A percentile compares a stretch with the other conserved stretches of the same genome.
phyloP scores from a whole-genome alignment of 164 flowering plant species.

The Sedum album region DNA sequence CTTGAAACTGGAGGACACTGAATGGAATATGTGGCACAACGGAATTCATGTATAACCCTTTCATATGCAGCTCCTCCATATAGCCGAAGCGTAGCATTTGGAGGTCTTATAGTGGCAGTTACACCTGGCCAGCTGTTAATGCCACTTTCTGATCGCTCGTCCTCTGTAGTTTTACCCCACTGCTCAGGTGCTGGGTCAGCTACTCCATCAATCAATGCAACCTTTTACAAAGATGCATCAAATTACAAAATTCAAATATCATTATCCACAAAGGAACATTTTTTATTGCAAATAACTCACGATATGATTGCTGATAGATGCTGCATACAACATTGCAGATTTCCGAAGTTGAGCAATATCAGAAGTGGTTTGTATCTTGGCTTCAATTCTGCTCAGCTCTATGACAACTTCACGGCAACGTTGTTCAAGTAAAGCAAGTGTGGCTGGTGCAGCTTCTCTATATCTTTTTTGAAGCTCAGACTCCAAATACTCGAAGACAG shows the following conservation, averaged over 20 bases:
- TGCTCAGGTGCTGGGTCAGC: constrained; percentile 96
- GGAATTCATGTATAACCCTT: constrained; percentile 92
- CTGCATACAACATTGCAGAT: constrained; percentile 83
- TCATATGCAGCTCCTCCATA: constrained; percentile 99
- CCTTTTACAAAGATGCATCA: constrained; percentile 32
- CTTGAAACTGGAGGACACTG: constrained; percentile 88
- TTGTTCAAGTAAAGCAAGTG: constrained; percentile 91
- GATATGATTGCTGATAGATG: constrained; percentile 80
- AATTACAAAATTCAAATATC: neutral
- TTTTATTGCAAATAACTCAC: constrained; percentile 25
- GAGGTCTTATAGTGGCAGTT: constrained; percentile 55
- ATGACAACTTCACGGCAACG: constrained; percentile 67
- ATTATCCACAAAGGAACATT: neutral
- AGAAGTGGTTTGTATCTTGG: constrained; percentile 76
- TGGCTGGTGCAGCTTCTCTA: constrained; percentile 94
- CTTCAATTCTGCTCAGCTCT: constrained; percentile 56
- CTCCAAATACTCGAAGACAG: constrained; percentile 65
- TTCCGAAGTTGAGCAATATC: constrained; percentile 81
- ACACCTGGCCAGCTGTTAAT: constrained; percentile 96
- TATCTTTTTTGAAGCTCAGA: constrained; percentile 88
- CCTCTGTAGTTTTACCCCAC: constrained; percentile 90
- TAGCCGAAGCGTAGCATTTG: constrained; percentile 84
- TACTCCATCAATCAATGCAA: constrained; percentile 82
- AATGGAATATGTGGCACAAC: constrained; percentile 90
- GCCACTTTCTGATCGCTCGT: constrained; percentile 75